phyloP scores from a whole-genome alignment of 352 stramenopile species.

The Phytophthora tubulina region DNA sequence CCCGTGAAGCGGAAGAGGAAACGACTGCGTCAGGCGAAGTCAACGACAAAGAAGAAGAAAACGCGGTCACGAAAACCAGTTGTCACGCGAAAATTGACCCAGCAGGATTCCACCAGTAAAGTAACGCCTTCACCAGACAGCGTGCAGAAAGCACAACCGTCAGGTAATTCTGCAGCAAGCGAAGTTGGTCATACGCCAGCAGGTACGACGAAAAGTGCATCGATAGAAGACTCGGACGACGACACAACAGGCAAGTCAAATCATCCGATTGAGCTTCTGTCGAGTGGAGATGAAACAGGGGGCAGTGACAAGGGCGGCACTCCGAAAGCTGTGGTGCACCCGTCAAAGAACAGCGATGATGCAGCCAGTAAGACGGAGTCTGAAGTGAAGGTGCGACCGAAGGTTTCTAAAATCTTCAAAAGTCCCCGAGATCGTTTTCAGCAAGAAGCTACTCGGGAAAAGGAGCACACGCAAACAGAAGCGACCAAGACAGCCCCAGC shows the following conservation, averaged over 20 bases:
- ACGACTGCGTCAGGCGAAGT: conserved; percentile 28
- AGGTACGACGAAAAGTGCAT: conserved; percentile 8
- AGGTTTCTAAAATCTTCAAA: conserved; percentile 13
- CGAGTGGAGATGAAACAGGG: conserved; percentile 40
- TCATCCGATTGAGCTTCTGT: conserved; percentile 42
- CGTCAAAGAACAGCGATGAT: conserved; percentile 3
- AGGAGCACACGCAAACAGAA: neutral
- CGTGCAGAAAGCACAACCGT: neutral
- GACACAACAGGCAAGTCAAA: conserved; percentile 9
- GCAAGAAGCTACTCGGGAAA: conserved; percentile 7
- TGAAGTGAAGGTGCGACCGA: conserved; percentile 20
- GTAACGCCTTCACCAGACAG: neutral
- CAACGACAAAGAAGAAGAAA: conserved; percentile 37
- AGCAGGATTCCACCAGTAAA: conserved; percentile 7
- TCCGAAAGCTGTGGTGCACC: neutral
- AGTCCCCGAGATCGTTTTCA: neutral
- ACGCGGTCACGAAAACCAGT: conserved; percentile 29
- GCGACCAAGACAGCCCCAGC: neutral
- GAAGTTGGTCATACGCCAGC: conserved; percentile 1
- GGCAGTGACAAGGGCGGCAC: conserved; percentile 7
- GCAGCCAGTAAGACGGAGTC: neutral
- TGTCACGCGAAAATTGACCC: conserved; percentile 31
- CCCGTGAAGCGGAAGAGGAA: conserved; percentile 38
- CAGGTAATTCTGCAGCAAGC: neutral
- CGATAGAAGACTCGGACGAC: conserved; percentile 1